These are phyloP conservation scores for Xylaria hypoxylon DNA, from an alignment of 2,329 filamentous ascomycete species.

Conservation along the genomic window DNA sequence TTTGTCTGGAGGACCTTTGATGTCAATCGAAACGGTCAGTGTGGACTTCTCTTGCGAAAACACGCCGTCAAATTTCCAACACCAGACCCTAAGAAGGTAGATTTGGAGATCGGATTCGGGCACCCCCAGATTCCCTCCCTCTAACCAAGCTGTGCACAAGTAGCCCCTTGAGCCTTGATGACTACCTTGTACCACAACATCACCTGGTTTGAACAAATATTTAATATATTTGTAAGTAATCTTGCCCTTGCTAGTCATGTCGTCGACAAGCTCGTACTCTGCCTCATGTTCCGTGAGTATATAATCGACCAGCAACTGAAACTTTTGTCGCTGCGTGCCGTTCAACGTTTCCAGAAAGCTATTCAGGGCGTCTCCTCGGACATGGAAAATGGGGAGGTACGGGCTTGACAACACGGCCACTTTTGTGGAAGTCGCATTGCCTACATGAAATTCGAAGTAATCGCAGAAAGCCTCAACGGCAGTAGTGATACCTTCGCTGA, in stretches of 20 bases:
- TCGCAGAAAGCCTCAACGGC: background rate
- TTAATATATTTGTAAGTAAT: conserved; percentile 5
- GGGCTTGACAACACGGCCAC: background rate
- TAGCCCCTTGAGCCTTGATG: background rate
- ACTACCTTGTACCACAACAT: conserved; percentile 1
- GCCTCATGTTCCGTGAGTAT: background rate
- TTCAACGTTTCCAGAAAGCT: background rate
- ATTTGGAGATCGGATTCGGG: background rate
- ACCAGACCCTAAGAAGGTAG: background rate
- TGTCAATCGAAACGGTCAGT: background rate
- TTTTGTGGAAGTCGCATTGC: background rate
- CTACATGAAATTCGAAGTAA: background rate
- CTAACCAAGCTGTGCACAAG: background rate
- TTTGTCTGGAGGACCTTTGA: background rate
- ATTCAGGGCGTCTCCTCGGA: too few relatives aligned
- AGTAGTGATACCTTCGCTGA: background rate
- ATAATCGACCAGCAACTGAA: conserved; percentile 4
- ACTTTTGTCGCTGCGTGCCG: background rate
- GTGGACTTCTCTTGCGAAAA: background rate
- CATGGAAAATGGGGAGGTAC: background rate
- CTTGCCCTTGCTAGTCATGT: background rate
- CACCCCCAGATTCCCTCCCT: too few relatives aligned
- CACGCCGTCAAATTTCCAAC: conserved; percentile 10
- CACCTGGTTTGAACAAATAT: conserved; percentile 24
- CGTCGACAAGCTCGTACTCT: conserved; percentile 1